A percentile compares a stretch with the other conserved stretches of the same genome.
These are phyloP conservation scores for Phyllosticta capitalensis DNA, from an alignment of 2,329 filamentous ascomycete genomes.

Conservation along the genomic window DNA sequence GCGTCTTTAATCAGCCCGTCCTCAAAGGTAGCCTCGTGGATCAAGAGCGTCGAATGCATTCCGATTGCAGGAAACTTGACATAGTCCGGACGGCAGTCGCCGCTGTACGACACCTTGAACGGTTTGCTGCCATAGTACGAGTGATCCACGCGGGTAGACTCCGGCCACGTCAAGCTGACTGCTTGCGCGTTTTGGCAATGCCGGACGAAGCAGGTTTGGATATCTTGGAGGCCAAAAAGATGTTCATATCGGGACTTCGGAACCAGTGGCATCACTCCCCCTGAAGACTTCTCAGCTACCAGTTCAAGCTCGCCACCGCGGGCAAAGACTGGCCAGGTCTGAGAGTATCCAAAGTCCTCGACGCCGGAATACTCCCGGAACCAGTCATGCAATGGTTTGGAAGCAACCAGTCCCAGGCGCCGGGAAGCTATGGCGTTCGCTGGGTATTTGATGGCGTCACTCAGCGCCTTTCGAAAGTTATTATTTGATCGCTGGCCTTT, in stretches of 20 bases:
- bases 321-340: slow-evolving; percentile 36
- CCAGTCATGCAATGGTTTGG: slow-evolving; percentile 63
- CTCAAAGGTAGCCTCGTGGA: slow-evolving; percentile 95
- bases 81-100: slow-evolving; percentile 74
- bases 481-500: slow-evolving; percentile 21
- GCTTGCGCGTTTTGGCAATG: slow-evolving; percentile 78
- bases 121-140: slow-evolving; percentile 12
- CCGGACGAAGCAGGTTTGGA: slow-evolving; percentile 58
- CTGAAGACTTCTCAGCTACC: slow-evolving; percentile 12
- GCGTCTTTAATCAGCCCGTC: slow-evolving; percentile 74
- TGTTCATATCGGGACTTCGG: slow-evolving; percentile 28
- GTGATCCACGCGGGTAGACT: slow-evolving; percentile 28
- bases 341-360: slow-evolving; percentile 65
- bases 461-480: slow-evolving; percentile 11
- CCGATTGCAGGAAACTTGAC: slow-evolving; percentile 61
- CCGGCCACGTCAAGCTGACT: slow-evolving; percentile 64
- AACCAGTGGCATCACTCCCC: not conserved
- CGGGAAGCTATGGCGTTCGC: slow-evolving; percentile 13
- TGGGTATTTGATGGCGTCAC: slow-evolving; percentile 27
- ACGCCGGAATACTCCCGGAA: slow-evolving; percentile 69
- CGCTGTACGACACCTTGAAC: slow-evolving; percentile 86
- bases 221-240: slow-evolving; percentile 52
- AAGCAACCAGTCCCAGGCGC: slow-evolving; percentile 56
- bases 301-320: slow-evolving; percentile 26
- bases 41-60: slow-evolving; percentile 65